Percentiles rank a stretch among this genome's conserved stretches.
Evolutionary conservation across 495 filamentous ascomycete species (phyloP).

Genomic region (Letharia columbiana): DNA sequence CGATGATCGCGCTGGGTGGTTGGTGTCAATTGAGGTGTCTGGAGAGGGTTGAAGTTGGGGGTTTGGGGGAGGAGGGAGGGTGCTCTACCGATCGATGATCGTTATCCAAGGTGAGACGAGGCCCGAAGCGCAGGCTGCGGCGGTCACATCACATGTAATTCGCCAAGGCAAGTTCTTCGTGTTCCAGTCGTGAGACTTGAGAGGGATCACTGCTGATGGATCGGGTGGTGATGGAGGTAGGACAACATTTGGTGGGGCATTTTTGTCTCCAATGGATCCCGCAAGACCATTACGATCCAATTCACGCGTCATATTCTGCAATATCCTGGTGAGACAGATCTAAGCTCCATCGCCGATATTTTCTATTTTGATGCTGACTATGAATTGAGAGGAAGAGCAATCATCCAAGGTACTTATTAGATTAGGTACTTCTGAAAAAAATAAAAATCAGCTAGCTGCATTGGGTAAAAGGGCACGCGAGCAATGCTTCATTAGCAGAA

Average conservation of each 20-base stretch:
- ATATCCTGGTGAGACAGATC: not conserved
- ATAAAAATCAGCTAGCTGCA: not conserved
- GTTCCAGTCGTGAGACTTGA: slow-evolving; percentile 54
- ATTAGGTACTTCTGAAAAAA: too few relatives aligned
- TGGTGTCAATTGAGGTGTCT: slow-evolving; percentile 20
- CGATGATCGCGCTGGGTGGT: slow-evolving; percentile 70
- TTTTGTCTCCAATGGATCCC: slow-evolving; percentile 9
- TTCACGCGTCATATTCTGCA: slow-evolving; percentile 20
- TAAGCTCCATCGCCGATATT: slow-evolving; percentile 8
- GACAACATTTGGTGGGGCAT: slow-evolving; percentile 18
- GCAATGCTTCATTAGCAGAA: not conserved
- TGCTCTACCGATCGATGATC: slow-evolving; percentile 73
- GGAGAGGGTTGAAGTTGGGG: not conserved
- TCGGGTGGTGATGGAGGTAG: slow-evolving; percentile 6
- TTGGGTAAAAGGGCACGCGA: slow-evolving; percentile 6
- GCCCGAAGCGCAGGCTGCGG: slow-evolving; percentile 69
- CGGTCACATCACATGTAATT: slow-evolving; percentile 61
- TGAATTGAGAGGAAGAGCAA: not conserved
- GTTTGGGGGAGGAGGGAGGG: slow-evolving; percentile 6
- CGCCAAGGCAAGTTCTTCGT: slow-evolving; percentile 61
- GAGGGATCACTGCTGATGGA: slow-evolving; percentile 17
- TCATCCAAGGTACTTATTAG: not conserved
- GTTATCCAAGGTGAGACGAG: slow-evolving; percentile 82
- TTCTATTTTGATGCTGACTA: slow-evolving; percentile 1
- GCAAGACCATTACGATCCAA: slow-evolving; percentile 14